These are phyloP conservation scores for Pichia kudriavzevii DNA, from an alignment of 1,139 yeast species.

Conservation along the genomic window DNA sequence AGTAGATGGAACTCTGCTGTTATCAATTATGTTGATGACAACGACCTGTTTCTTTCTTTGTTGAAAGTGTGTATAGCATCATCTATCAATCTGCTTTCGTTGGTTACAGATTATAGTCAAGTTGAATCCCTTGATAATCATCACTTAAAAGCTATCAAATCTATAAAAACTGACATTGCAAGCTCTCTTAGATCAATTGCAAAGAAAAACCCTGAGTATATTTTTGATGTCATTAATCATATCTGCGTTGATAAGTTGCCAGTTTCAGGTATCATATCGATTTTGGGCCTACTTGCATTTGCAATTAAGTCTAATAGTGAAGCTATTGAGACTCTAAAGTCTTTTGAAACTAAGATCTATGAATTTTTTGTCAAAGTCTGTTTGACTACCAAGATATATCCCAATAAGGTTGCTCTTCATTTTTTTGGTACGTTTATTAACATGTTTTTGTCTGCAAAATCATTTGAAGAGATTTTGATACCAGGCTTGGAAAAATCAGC, in stretches of 20 bases:
- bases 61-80: conserved; percentile 14
- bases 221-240: conserved; percentile 8
- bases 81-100: conserved; percentile 15
- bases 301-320: conserved; percentile 2
- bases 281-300: conserved; percentile 21
- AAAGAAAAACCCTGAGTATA: conserved; percentile 6
- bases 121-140: conserved; percentile 32
- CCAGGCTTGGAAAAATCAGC: conserved; percentile 71
- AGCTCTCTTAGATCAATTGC: conserved; percentile 22
- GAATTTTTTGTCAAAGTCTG: conserved; percentile 31
- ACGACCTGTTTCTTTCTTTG: conserved; percentile 12
- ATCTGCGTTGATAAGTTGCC: conserved; percentile 17
- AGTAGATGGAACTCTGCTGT: conserved; percentile 47
- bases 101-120: conserved; percentile 8
- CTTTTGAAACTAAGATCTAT: conserved; percentile 14
- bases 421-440: conserved; percentile 36
- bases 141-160: conserved; percentile 40
- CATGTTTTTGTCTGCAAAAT: conserved; percentile 36
- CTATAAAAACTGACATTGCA: conserved; percentile 36
- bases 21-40: conserved; percentile 11
- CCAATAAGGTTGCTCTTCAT: conserved; percentile 28
- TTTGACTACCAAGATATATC: conserved; percentile 39
- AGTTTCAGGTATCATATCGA: conserved; percentile 19
- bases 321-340: conserved; percentile 13
- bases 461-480: conserved; percentile 37